Base-by-base conservation (phyloP, 2,329 filamentous ascomycete genomes). In the Aulographum hederae region DNA sequence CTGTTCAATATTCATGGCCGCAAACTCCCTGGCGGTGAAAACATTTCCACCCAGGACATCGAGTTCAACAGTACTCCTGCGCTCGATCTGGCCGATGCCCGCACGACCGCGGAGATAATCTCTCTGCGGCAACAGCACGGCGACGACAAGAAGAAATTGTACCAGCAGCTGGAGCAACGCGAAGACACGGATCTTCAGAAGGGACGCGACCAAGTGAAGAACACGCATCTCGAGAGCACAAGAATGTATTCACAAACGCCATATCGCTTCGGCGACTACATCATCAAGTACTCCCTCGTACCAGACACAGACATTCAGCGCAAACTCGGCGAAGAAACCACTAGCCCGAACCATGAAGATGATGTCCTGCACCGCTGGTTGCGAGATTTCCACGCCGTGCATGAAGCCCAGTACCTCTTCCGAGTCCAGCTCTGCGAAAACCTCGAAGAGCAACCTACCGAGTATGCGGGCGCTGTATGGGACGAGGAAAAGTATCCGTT, bases 1-100 rank as follows among this genome's bases (percentile, higher is more conserved):
- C 41, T 65, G 26, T 65, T 65, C 43, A 52, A 57, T 32, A 54
- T 65, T n/a, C 30, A 51, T 4, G 57, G 56, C 5, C 51, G 55
- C 15, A 53, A 52, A 43, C 55, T 60, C 31, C 45, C 54, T 6
- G 46, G 46, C 18, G 54, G 53, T 26, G 48, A 52, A 41, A 40
- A 48, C 38, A 43, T 41, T 30, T 39, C 46, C 14, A 56, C 50
- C 0, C 53, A 58, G 35, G 58, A 63, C 38, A 57, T 64, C 39
- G 56, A 58, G 13, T 64, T 65, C 44, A 65, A 65, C 41, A 59
- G 51, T 35, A 58, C 57, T 1, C 60, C 58, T 1, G 49, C 53
- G 1, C 49, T 65, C 8, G 59, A 67, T 27, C 51, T 65, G 5
- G 52, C 56, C 15, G 53, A 60, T 28, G 50, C 57, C 5, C 55